A percentile compares a stretch with the other conserved stretches of the same genome.
Conservation (phyloP, 2,329 filamentous ascomycete genomes). For the Hymenoscyphus fructigenus region DNA sequence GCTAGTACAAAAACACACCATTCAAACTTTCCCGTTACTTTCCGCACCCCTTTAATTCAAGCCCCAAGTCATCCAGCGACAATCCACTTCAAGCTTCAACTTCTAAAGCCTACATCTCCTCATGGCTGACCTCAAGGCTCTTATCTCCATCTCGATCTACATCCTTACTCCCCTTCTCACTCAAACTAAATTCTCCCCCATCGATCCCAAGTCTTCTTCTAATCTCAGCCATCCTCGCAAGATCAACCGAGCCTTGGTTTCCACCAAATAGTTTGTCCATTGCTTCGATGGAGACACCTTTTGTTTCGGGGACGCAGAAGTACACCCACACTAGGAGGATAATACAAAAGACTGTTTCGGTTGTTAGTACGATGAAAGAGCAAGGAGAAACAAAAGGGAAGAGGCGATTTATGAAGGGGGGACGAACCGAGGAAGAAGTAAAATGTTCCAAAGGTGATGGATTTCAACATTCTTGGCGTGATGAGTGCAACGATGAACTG, state of each 20-base stretch:
- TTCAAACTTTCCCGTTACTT: too few species aligned
- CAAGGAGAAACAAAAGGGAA: background rate
- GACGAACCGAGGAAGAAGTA: conserved; percentile 40
- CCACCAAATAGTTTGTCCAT: conserved; percentile 50
- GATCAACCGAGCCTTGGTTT: conserved; percentile 37
- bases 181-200: background rate
- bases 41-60: background rate
- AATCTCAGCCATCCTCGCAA: conserved; percentile 28
- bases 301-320: conserved; percentile 51
- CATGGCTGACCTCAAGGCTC: background rate
- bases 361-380: conserved; percentile 40
- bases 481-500: conserved; percentile 36
- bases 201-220: conserved; percentile 21
- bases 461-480: conserved; percentile 34
- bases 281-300: conserved; percentile 49
- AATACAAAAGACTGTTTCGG: conserved; percentile 49
- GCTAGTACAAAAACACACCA: too few species aligned
- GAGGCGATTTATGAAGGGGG: conserved; percentile 31
- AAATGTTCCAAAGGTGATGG: conserved; percentile 43
- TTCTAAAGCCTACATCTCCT: background rate
- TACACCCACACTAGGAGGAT: conserved; percentile 37
- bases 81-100: background rate
- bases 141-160: background rate
- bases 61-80: background rate
- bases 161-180: background rate